These are phyloP conservation scores for Haematococcus lacustris DNA, from an alignment of 139 green algal genomes.

Conservation along the genomic window DNA sequence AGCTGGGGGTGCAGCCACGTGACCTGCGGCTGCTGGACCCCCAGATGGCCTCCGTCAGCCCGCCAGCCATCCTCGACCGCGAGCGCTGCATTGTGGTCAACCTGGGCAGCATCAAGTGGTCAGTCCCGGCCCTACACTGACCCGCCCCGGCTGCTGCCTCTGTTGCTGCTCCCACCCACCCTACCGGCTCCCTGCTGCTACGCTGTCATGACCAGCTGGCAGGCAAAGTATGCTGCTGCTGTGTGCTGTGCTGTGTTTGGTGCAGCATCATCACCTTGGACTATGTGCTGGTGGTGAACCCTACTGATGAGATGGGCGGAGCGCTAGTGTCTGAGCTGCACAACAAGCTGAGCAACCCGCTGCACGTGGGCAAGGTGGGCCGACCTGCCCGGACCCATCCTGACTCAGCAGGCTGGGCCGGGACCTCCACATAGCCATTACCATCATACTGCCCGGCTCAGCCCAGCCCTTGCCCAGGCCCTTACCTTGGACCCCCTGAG, in stretches of 20 bases:
- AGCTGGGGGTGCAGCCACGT: background rate
- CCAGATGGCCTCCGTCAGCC: slow-evolving; percentile 13
- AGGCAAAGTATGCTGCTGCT: background rate
- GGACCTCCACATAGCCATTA: no score
- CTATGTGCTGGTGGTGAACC: slow-evolving; percentile 47
- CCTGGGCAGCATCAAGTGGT: slow-evolving; percentile 6
- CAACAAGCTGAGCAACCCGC: slow-evolving; percentile 14
- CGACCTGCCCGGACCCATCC: no score
- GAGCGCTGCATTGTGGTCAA: slow-evolving; percentile 35
- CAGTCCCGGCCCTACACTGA: no score
- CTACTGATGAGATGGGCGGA: slow-evolving; percentile 23
- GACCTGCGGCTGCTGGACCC: slow-evolving; percentile 36
- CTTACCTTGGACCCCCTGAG: no score
- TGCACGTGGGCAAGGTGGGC: slow-evolving; percentile 7
- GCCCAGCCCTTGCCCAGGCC: no score
- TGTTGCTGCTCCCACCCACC: no score
- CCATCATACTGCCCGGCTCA: no score
- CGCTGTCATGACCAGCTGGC: no score
- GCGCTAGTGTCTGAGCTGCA: slow-evolving; percentile 34
- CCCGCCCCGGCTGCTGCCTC: no score
- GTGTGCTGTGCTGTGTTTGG: background rate
- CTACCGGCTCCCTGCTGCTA: no score
- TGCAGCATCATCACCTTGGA: slow-evolving; percentile 38
- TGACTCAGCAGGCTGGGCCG: no score
- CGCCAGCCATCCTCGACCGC: slow-evolving; percentile 28